Evolutionary conservation across 345 rosid genomes (phyloP).

Genomic region (Citrus medica): DNA sequence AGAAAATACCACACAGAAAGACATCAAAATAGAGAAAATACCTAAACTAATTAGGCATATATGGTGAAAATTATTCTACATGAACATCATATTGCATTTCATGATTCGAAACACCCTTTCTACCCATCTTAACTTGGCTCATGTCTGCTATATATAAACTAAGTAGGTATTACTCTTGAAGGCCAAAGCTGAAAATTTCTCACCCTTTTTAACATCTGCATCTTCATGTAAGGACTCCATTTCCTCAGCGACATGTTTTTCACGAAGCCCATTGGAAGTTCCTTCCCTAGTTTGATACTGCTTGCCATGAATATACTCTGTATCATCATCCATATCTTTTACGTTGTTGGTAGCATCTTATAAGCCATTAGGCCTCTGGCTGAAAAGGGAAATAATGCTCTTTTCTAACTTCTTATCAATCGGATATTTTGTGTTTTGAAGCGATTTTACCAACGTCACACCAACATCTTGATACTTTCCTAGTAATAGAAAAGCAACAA

Average conservation of each 20-base stretch:
- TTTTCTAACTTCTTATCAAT: conserved; percentile 78
- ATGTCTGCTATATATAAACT: background rate
- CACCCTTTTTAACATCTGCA: conserved; percentile 23
- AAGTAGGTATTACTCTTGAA: background rate
- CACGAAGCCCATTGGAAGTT: conserved; percentile 24
- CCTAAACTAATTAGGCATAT: background rate
- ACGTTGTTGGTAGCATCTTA: conserved; percentile 32
- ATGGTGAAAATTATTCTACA: background rate
- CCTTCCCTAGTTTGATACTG: conserved; percentile 29
- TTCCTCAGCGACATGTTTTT: conserved; percentile 32
- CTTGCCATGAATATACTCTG: conserved; percentile 22
- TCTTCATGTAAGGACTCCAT: conserved; percentile 37
- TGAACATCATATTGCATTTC: background rate
- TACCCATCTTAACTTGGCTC: background rate
- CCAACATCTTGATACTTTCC: conserved; percentile 80
- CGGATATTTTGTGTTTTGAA: conserved; percentile 76
- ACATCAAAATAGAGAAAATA: background rate
- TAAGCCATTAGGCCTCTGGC: conserved; percentile 34
- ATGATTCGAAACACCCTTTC: background rate
- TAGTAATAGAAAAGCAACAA: conserved; percentile 25
- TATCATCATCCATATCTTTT: conserved; percentile 28
- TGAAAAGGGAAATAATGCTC: conserved; percentile 64
- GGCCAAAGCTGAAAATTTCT: background rate
- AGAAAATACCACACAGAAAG: background rate
- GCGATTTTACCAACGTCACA: conserved; percentile 71